These are phyloP conservation scores for Moniliella sp. DNA, from an alignment of 1,284 basidiomycete genomes.

Conservation along the genomic window DNA sequence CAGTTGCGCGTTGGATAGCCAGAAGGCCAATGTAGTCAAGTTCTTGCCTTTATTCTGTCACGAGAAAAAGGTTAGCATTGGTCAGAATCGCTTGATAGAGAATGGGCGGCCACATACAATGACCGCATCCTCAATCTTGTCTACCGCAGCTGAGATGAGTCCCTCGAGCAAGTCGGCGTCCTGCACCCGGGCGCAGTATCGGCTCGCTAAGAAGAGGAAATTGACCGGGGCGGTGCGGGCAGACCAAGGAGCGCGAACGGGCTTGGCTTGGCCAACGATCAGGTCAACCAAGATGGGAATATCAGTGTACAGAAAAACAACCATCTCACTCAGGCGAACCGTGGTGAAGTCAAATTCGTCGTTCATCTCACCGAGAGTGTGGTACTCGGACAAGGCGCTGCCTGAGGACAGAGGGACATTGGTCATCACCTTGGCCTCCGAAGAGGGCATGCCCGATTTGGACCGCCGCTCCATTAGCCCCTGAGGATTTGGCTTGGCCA, in stretches of 20 bases:
- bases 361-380: too few species aligned
- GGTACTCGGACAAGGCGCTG: too few species aligned
- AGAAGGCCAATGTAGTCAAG: conserved; percentile 65
- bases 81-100: conserved; percentile 3
- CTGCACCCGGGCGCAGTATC: conserved; percentile 43
- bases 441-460: too few species aligned
- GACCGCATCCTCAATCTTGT: conserved; percentile 70
- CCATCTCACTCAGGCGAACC: conserved; percentile 41
- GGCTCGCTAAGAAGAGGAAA: conserved; percentile 43
- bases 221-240: conserved; percentile 34
- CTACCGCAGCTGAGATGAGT: conserved; percentile 66
- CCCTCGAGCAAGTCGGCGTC: conserved; percentile 49
- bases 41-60: conserved; percentile 44
- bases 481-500: too few species aligned
- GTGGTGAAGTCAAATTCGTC: conserved; percentile 12
- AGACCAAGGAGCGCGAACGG: conserved; percentile 36
- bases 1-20: conserved; percentile 73
- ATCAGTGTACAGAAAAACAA: conserved; percentile 62
- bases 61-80: conserved; percentile 2
- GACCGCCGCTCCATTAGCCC: too few species aligned
- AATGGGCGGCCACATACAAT: conserved; percentile 47
- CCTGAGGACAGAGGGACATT: too few species aligned
- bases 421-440: too few species aligned
- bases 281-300: conserved; percentile 58
- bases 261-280: conserved; percentile 47